Base-by-base conservation (phyloP, 805 yeast genomes). In the Spathaspora girioi region DNA sequence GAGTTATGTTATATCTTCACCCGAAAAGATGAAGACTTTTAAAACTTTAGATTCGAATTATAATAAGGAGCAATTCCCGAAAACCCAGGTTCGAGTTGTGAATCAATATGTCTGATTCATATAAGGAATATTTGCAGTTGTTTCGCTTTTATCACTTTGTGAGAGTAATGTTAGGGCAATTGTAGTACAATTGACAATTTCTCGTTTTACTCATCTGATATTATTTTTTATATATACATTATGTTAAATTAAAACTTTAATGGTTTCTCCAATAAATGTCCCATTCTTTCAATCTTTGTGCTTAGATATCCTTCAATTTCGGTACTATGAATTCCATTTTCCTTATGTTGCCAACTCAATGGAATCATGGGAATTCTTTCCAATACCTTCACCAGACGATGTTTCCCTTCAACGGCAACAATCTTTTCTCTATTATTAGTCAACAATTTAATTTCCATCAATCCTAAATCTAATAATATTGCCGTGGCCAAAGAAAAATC, bases 301-400 rank as follows among this genome's bases (percentile, higher is more conserved):
- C 94, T 81, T 53, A 94, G 73, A 63, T 94, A 94, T 1, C 96
- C 96, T 60, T 94, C 97, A 31, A 94, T 87, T 69, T 94, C 99
- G 54, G 78, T 80, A 35, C 92, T 82, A 57, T 85, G 78, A 53
- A 94, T 87, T 6, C 98, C 98, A 26, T 69, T 73, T 20, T 70
- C 54, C 7, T 45, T 23, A 7, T 54, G 51, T 8, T 53, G 56
- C 99, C 99, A 94, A 7, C 97, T 92, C 50, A 92, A 77, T 12
- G 99, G 99, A 3, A 94, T 81, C 99, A 94, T 94, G 38, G 99
- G 97, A 2, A 93, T 91, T 57, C 99, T 81, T 66, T 93, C 94
- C 23, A 80, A 78, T 43, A 96, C 98, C 54, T 77, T 79, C 29
- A 94, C 83, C 48, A 81, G 73, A 41, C 86, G 78, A 60, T 89